phyloP scores from a whole-genome alignment of 139 green algal species.

The Auxenochlorella protothecoides region DNA sequence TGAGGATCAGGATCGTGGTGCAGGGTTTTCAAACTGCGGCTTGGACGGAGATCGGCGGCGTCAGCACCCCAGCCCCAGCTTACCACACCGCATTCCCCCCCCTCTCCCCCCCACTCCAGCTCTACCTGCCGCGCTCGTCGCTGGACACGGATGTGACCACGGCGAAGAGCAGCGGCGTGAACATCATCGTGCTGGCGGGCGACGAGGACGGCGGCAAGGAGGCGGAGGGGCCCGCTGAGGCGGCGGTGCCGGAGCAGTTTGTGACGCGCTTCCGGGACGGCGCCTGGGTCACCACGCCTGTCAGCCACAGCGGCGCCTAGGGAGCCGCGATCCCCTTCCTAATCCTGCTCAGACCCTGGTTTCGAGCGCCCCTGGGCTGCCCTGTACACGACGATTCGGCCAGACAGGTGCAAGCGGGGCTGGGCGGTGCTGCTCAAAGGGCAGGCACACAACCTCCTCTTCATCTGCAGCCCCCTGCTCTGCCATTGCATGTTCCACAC shows the following conservation, averaged over 20 bases:
- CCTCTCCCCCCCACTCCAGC: slow-evolving; percentile 28
- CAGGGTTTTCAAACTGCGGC: too few relatives aligned
- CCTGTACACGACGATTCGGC: too few relatives aligned
- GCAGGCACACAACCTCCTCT: too few relatives aligned
- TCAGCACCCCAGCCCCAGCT: background rate
- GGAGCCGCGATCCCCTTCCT: background rate
- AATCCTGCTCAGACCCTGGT: too few relatives aligned
- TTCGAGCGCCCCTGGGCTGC: too few relatives aligned
- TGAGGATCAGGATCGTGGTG: too few relatives aligned
- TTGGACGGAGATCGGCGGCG: too few relatives aligned
- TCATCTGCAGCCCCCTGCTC: too few relatives aligned
- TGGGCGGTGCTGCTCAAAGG: too few relatives aligned
- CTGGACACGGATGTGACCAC: slow-evolving; percentile 46
- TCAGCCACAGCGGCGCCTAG: slow-evolving; percentile 48
- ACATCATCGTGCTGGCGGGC: slow-evolving; percentile 54
- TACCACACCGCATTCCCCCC: background rate
- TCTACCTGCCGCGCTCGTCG: slow-evolving; percentile 53
- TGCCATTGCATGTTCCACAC: too few relatives aligned
- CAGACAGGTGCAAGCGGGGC: too few relatives aligned
- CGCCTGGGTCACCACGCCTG: slow-evolving; percentile 51
- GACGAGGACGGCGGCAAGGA: slow-evolving; percentile 5
- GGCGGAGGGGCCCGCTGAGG: slow-evolving; percentile 43
- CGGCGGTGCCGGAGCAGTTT: slow-evolving; percentile 80
- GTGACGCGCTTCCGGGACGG: slow-evolving; percentile 50
- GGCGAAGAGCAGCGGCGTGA: slow-evolving; percentile 80